These are phyloP conservation scores for Tephrocybe rancida DNA, from an alignment of 768 basidiomycete species.

Conservation along the genomic window DNA sequence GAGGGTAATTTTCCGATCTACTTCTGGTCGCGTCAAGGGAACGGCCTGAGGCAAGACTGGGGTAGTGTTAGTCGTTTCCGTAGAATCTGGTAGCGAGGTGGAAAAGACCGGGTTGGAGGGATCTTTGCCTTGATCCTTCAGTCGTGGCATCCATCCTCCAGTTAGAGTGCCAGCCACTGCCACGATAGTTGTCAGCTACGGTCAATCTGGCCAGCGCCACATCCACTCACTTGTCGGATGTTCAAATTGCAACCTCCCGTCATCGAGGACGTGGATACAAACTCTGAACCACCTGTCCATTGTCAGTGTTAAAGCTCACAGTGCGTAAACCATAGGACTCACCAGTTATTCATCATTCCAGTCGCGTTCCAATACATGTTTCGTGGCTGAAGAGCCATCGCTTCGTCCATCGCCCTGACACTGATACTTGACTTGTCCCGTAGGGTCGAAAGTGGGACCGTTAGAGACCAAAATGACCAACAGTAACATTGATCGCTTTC, in stretches of 20 bases:
- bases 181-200: neutral
- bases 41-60: slow-evolving; percentile 23
- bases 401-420: slow-evolving; percentile 60
- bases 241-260: slow-evolving; percentile 47
- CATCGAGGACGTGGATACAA: slow-evolving; percentile 39
- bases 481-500: slow-evolving; percentile 56
- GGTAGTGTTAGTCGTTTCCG: neutral
- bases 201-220: neutral
- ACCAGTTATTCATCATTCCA: slow-evolving; percentile 67
- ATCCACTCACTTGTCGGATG: slow-evolving; percentile 47
- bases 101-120: slow-evolving; percentile 42
- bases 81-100: slow-evolving; percentile 3
- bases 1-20: slow-evolving; percentile 44
- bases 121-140: slow-evolving; percentile 48
- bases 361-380: slow-evolving; percentile 66
- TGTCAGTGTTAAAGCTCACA: neutral
- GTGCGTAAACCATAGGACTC: slow-evolving; percentile 14
- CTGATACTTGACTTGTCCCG: slow-evolving; percentile 36
- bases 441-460: slow-evolving; percentile 36
- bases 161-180: slow-evolving; percentile 39
- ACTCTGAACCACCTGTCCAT: slow-evolving; percentile 58
- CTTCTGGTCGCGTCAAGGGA: slow-evolving; percentile 45
- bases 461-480: slow-evolving; percentile 62
- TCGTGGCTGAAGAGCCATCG: slow-evolving; percentile 47
- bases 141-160: slow-evolving; percentile 66